These are phyloP conservation scores for Penicillium parvum DNA, from an alignment of 495 filamentous ascomycete genomes.

Conservation along the genomic window DNA sequence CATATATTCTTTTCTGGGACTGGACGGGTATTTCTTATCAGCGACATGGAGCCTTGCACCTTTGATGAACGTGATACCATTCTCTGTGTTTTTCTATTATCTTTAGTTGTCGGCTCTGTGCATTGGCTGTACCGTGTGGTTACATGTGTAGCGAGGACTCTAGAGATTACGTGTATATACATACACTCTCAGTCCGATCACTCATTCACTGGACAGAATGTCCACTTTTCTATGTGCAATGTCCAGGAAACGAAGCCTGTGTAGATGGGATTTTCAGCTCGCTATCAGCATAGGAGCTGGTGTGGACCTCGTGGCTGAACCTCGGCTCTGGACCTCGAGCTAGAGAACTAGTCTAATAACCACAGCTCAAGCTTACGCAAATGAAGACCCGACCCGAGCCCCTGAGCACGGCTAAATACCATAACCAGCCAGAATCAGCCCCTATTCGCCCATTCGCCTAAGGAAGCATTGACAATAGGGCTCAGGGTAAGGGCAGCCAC, in stretches of 20 bases:
- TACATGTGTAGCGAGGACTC: background rate
- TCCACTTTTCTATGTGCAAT: background rate
- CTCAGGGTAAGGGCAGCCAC: constrained; percentile 27
- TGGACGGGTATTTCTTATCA: constrained; percentile 10
- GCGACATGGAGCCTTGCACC: constrained; percentile 11
- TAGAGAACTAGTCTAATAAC: background rate
- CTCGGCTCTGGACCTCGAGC: too few relatives aligned
- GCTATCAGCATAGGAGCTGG: background rate
- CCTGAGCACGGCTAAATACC: background rate
- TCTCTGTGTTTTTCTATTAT: constrained; percentile 2
- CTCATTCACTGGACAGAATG: background rate
- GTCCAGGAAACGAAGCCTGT: background rate
- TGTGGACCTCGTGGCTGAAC: background rate
- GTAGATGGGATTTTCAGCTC: background rate
- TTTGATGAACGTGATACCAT: constrained; percentile 22
- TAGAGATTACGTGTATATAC: too few relatives aligned
- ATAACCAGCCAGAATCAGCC: background rate
- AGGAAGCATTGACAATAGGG: constrained; percentile 14
- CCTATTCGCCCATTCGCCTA: constrained; percentile 1
- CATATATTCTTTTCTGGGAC: background rate
- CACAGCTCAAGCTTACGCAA: background rate
- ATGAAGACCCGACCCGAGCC: background rate
- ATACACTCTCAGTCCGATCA: background rate
- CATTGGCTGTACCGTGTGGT: background rate
- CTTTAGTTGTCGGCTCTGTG: background rate